Conservation (phyloP, 768 basidiomycete genomes). For the Paxillus ammoniavirescens region DNA sequence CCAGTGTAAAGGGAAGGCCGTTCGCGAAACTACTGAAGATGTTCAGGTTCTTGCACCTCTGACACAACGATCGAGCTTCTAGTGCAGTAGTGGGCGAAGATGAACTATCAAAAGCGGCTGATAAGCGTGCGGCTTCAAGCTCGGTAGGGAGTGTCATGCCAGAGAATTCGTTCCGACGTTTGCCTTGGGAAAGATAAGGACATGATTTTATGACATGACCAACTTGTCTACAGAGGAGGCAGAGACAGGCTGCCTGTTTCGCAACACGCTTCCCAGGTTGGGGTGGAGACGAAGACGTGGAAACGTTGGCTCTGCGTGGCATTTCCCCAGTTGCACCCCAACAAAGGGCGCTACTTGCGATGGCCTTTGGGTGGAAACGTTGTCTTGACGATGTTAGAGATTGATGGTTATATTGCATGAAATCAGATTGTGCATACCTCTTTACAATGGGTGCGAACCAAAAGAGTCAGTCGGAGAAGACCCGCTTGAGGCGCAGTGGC, state of each 20-base stretch:
- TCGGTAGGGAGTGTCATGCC: background rate
- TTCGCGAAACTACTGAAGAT: background rate
- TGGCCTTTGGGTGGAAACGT: too few relatives aligned
- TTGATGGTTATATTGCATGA: too few relatives aligned
- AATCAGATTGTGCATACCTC: too few relatives aligned
- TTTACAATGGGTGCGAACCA: too few relatives aligned
- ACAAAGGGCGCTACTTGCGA: too few relatives aligned
- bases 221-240: conserved; percentile 6
- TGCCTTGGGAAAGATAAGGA: background rate
- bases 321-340: too few relatives aligned
- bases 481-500: too few relatives aligned
- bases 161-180: background rate
- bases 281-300: too few relatives aligned
- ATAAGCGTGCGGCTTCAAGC: background rate
- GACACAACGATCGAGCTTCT: background rate
- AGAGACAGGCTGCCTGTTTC: conserved; percentile 1
- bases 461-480: too few relatives aligned
- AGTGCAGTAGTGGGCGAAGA: background rate
- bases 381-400: too few relatives aligned
- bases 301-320: too few relatives aligned
- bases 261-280: too few relatives aligned
- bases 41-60: conserved; percentile 1
- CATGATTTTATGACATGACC: conserved; percentile 9
- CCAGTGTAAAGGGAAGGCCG: conserved; percentile 1
- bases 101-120: background rate